These are phyloP conservation scores for Protea cynaroides DNA, from an alignment of 164 flowering plant species.

Conservation along the genomic window DNA sequence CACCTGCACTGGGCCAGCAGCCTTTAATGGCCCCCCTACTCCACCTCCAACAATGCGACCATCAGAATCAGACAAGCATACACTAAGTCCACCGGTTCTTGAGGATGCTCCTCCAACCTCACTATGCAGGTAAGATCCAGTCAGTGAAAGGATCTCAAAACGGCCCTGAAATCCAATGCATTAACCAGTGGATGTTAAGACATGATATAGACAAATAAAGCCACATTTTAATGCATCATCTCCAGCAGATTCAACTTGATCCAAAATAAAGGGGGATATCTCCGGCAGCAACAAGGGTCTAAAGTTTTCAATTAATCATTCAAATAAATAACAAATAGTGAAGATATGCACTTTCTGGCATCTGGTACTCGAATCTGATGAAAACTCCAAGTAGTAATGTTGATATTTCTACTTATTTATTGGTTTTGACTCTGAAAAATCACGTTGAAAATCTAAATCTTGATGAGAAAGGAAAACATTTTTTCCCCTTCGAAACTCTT, in stretches of 20 bases:
- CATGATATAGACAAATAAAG: not conserved
- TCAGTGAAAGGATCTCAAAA: conserved; percentile 73
- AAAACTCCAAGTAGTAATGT: too few relatives aligned
- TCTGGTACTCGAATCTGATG: too few relatives aligned
- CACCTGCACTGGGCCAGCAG: conserved; percentile 94
- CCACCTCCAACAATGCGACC: conserved; percentile 91
- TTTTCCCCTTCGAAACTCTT: too few relatives aligned
- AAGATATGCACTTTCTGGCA: not conserved
- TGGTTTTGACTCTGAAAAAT: too few relatives aligned
- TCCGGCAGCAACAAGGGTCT: not conserved
- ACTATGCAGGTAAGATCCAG: conserved; percentile 73
- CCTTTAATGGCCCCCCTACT: conserved; percentile 71
- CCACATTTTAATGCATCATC: not conserved
- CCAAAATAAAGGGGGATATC: too few relatives aligned
- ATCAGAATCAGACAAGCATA: conserved; percentile 63
- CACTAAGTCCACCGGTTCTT: conserved; percentile 77
- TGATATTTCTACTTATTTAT: too few relatives aligned
- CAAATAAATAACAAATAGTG: not conserved
- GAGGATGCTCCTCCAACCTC: conserved; percentile 52
- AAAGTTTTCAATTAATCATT: not conserved
- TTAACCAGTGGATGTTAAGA: not conserved
- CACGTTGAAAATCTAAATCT: too few relatives aligned
- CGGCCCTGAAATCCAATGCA: conserved; percentile 49
- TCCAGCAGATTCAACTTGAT: not conserved
- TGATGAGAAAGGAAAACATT: too few relatives aligned